These are phyloP conservation scores for Vitis hybrid DNA, from an alignment of 177 flowering plant genomes.

Conservation along the genomic window DNA sequence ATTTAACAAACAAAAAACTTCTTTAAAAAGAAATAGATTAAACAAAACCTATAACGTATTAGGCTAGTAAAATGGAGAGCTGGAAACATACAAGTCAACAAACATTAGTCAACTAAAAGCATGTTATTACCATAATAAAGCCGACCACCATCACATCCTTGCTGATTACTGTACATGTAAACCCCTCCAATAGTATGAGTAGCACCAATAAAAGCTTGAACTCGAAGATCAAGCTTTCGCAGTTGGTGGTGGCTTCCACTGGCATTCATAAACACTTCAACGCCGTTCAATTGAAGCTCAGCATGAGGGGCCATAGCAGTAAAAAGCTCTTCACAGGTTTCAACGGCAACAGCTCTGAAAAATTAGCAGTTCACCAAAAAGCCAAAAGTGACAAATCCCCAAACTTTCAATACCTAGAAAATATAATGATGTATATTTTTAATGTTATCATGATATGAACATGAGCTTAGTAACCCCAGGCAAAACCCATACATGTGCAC, in stretches of 20 bases:
- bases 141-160: slow-evolving; percentile 98
- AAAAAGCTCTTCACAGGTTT: slow-evolving; percentile 91
- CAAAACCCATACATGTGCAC: background rate
- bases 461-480: no score
- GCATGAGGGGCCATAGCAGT: slow-evolving; percentile 76
- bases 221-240: slow-evolving; percentile 87
- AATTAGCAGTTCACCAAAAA: background rate
- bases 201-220: slow-evolving; percentile 76
- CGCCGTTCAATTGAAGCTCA: slow-evolving; percentile 90
- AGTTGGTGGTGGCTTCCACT: slow-evolving; percentile 98
- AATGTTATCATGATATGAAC: no score
- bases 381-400: background rate
- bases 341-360: slow-evolving; percentile 89
- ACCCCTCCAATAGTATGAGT: slow-evolving; percentile 90
- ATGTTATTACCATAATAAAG: slow-evolving; percentile 74
- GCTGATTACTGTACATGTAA: slow-evolving; percentile 96
- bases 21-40: background rate
- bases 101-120: background rate
- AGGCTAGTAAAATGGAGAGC: background rate
- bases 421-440: no score
- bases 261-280: slow-evolving; percentile 95
- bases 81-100: background rate
- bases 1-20: background rate
- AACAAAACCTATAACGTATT: background rate
- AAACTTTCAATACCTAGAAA: background rate